Evolutionary conservation across 495 filamentous ascomycete species (phyloP), one percentile per base, ranked within the genome.

Genomic region (Tuber aestivum): DNA sequence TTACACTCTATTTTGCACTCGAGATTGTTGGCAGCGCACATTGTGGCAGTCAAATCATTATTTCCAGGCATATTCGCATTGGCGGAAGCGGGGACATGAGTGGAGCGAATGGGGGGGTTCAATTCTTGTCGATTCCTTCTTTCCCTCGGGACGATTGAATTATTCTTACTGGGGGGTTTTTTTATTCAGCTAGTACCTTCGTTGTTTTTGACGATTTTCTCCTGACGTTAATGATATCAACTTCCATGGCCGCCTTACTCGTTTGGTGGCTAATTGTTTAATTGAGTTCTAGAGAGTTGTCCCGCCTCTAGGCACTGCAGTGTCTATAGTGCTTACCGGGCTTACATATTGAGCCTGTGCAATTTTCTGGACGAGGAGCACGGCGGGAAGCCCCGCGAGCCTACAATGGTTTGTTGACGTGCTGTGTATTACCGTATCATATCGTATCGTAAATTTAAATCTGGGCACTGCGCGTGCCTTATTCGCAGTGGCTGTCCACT

Each of bases 151-250:
- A 14, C 10, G n/a, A 61, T 32, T 32, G 9, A 61, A 61, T 61
- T 61, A n/a, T 61, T 32, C 50, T n/a, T n/a, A 14, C 10, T 61
- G 50, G 44, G 44, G 41, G 41, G 45, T 21, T 9, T 61, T 61
- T 61, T 61, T 61, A 3, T 27, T 27, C 0, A 27, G 50, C n/a
- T 9, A 32, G 50, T 61, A 27, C n/a, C n/a, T 61, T 61, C 10
- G 23, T 50, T 50, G 50, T 14, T 9, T 32, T 61, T 32, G n/a
- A 27, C 50, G n/a, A 12, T 32, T 61, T 32, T 61, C 10, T 16
- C n/a, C 50, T n/a, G 50, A 32, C 50, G 23, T n/a, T 61, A 56
- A 61, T 61, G 50, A 61, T 61, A 61, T 61, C 50, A 61, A 61
- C 50, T 61, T 61, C n/a, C 3, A 14, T n/a, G 10, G 12, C n/a